phyloP scores from a whole-genome alignment of 768 basidiomycete species.

The Russula vinacea region DNA sequence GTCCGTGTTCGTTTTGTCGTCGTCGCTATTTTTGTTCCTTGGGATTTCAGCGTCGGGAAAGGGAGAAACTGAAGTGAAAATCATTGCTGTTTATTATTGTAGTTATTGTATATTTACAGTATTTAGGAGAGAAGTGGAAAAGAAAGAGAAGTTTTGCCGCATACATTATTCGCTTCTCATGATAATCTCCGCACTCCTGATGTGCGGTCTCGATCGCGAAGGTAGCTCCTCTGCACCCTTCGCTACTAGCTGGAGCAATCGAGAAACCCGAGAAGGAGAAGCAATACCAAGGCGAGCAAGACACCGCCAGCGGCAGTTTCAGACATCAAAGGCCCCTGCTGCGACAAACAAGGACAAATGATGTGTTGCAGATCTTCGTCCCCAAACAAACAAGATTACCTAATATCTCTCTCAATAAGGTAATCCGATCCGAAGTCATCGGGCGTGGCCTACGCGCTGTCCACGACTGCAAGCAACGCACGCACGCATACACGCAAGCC shows the following conservation, averaged over 20 bases:
- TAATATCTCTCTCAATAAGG: constrained; percentile 1
- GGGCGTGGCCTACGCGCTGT: constrained; percentile 12
- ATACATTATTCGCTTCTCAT: constrained; percentile 1
- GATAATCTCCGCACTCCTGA: constrained; percentile 15
- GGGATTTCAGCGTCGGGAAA: constrained; percentile 24
- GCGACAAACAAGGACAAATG: constrained; percentile 9
- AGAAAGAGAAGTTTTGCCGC: constrained; percentile 19
- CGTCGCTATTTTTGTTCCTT: constrained; percentile 19
- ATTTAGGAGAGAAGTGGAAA: constrained; percentile 21
- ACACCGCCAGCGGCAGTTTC: constrained; percentile 5
- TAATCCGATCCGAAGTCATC: constrained; percentile 21
- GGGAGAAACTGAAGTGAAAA: constrained; percentile 24
- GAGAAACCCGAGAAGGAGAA: constrained; percentile 1
- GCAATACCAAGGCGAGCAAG: neutral
- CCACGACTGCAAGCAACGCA: neutral
- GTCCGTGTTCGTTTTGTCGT: constrained; percentile 26
- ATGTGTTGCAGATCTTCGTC: constrained; percentile 15
- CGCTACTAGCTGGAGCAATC: neutral
- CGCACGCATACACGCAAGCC: constrained; percentile 7
- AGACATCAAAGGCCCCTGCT: neutral
- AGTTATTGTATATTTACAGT: constrained; percentile 32
- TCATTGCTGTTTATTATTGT: constrained; percentile 28
- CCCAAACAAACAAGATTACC: constrained; percentile 8
- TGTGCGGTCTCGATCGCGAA: constrained; percentile 6
- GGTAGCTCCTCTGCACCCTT: neutral